Conservation (phyloP, 2,329 filamentous ascomycete genomes). For the Calonectria crousiana region DNA sequence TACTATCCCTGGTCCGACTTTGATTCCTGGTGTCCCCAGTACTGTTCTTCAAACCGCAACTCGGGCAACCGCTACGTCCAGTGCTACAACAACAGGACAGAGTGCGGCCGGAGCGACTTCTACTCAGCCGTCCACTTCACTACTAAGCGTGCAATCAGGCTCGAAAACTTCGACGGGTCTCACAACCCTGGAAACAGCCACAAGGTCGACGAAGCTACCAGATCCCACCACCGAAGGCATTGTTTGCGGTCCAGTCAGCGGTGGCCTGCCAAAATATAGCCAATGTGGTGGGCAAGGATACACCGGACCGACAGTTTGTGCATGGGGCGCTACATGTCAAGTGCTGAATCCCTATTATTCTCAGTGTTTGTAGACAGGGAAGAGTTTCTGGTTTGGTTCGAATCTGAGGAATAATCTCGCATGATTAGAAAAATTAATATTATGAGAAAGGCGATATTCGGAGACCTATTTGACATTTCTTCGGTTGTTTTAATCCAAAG, state of each 20-base stretch:
- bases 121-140: background rate
- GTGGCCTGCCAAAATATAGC: background rate
- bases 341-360: background rate
- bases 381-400: background rate
- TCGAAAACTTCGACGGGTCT: background rate
- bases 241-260: background rate
- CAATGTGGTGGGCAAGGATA: background rate
- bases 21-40: constrained; percentile 13
- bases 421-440: background rate
- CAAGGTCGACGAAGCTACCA: too few species aligned
- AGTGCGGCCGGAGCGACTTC: background rate
- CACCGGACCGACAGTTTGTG: background rate
- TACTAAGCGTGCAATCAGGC: too few species aligned
- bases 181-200: background rate
- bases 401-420: background rate
- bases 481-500: background rate
- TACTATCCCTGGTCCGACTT: constrained; percentile 43
- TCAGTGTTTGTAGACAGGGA: background rate
- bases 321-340: background rate
- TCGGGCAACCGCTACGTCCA: background rate
- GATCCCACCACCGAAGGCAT: background rate
- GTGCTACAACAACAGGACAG: background rate
- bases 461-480: background rate
- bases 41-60: background rate
- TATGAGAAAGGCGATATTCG: background rate